Percentiles rank a stretch among this genome's conserved stretches.
Conservation (phyloP, 768 basidiomycete genomes). For the Rhizopogon sp. region DNA sequence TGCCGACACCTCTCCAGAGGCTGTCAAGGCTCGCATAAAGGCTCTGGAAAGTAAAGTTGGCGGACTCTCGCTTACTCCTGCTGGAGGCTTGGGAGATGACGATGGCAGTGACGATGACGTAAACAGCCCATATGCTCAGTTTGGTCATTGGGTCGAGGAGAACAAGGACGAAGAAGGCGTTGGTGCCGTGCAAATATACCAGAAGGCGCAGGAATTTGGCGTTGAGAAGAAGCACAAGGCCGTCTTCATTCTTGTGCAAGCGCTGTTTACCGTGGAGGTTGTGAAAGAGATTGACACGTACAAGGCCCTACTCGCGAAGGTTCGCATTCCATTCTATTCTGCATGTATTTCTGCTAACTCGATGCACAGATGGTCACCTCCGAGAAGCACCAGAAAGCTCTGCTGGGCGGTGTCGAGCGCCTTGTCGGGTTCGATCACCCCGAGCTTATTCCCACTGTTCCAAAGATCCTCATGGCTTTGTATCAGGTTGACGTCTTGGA, state of each 20-base stretch:
- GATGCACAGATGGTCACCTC: slow-evolving; percentile 69
- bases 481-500: slow-evolving; percentile 93
- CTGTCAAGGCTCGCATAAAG: slow-evolving; percentile 78
- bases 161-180: slow-evolving; percentile 37
- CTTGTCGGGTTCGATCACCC: slow-evolving; percentile 72
- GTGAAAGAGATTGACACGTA: slow-evolving; percentile 61
- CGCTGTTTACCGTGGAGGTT: slow-evolving; percentile 74
- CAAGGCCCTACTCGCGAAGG: slow-evolving; percentile 71
- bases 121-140: slow-evolving; percentile 80
- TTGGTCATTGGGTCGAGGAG: slow-evolving; percentile 84
- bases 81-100: slow-evolving; percentile 55
- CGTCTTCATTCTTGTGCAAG: slow-evolving; percentile 75
- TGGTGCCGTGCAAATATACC: slow-evolving; percentile 63
- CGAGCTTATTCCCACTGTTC: slow-evolving; percentile 64
- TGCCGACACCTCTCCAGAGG: slow-evolving; percentile 86
- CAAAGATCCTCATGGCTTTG: slow-evolving; percentile 90
- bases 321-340: slow-evolving; percentile 19
- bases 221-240: slow-evolving; percentile 96
- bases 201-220: slow-evolving; percentile 86
- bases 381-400: slow-evolving; percentile 93
- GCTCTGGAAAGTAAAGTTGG: slow-evolving; percentile 60
- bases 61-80: slow-evolving; percentile 32
- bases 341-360: slow-evolving; percentile 1
- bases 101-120: slow-evolving; percentile 86
- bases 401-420: slow-evolving; percentile 91